A percentile compares a stretch with the other conserved stretches of the same genome.
Evolutionary conservation across 2,329 filamentous ascomycete species (phyloP).

Genomic region (Metarhizium rileyi): DNA sequence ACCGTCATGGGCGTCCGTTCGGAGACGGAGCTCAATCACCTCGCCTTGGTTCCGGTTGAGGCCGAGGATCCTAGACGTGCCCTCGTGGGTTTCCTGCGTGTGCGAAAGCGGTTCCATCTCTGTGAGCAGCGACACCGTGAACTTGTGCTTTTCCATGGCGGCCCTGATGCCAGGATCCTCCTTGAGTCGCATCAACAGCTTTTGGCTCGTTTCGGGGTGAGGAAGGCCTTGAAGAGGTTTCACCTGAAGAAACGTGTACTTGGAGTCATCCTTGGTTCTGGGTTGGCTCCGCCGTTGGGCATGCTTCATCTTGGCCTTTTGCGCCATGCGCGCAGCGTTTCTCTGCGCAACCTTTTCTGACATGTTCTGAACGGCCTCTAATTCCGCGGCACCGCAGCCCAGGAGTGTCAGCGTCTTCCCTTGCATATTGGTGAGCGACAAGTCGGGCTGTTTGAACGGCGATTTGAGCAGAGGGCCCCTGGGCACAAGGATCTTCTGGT

Average conservation of each 20-base stretch:
- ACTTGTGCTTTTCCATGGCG: conserved; percentile 75
- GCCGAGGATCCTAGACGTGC: conserved; percentile 66
- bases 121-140: conserved; percentile 75
- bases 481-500: conserved; percentile 61
- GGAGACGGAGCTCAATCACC: conserved; percentile 78
- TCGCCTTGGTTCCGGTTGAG: conserved; percentile 82
- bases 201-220: conserved; percentile 57
- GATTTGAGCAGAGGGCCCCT: conserved; percentile 55
- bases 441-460: conserved; percentile 49
- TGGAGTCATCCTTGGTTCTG: conserved; percentile 38
- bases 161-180: conserved; percentile 78
- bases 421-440: conserved; percentile 38
- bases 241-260: conserved; percentile 75
- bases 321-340: conserved; percentile 30
- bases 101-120: conserved; percentile 90
- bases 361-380: conserved; percentile 44
- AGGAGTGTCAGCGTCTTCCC: conserved; percentile 56
- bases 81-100: conserved; percentile 61
- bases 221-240: conserved; percentile 70
- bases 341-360: conserved; percentile 37
- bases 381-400: conserved; percentile 51
- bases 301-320: conserved; percentile 18
- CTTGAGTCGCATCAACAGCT: conserved; percentile 65
- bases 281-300: conserved; percentile 5
- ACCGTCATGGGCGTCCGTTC: conserved; percentile 92